Conservation (phyloP, 2,329 filamentous ascomycete genomes). For the Blastomyces percursus region DNA sequence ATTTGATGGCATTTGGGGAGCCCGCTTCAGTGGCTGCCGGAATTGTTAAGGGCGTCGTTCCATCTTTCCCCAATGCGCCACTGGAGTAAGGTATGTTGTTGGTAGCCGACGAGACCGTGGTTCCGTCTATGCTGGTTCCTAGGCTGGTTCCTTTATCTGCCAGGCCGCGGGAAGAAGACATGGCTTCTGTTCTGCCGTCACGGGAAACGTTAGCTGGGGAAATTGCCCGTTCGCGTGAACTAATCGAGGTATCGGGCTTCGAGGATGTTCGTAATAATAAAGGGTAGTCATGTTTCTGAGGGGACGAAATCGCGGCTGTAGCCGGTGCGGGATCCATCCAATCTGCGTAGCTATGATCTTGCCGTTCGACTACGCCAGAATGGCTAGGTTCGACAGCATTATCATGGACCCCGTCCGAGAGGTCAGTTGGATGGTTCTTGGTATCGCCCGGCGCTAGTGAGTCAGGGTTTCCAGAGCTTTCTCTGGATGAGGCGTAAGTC, state of each 20-base stretch:
- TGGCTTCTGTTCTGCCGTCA: not conserved
- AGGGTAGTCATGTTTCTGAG: not conserved
- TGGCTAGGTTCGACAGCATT: not conserved
- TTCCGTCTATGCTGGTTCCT: not conserved
- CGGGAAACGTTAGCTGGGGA: not conserved
- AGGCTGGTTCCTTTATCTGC: not conserved
- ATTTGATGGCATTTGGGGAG: not conserved
- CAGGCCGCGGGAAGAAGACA: not conserved
- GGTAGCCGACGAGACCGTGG: not conserved
- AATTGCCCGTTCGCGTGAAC: not conserved
- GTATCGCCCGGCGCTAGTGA: conserved; percentile 46
- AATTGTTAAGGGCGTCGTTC: not conserved
- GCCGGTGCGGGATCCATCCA: conserved; percentile 45
- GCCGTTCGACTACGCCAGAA: conserved; percentile 12
- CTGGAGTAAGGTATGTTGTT: not conserved
- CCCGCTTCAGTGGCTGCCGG: not conserved
- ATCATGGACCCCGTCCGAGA: conserved; percentile 22
- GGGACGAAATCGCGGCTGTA: not conserved
- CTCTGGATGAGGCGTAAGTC: conserved; percentile 67
- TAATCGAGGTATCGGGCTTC: not conserved
- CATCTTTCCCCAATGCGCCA: not conserved
- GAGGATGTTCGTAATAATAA: not conserved
- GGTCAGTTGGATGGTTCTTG: conserved; percentile 5
- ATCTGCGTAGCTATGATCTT: conserved; percentile 39
- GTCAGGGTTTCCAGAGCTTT: conserved; percentile 59